Evolutionary conservation across 1,284 basidiomycete species (phyloP).

Genomic region (Tausonia pullulans): DNA sequence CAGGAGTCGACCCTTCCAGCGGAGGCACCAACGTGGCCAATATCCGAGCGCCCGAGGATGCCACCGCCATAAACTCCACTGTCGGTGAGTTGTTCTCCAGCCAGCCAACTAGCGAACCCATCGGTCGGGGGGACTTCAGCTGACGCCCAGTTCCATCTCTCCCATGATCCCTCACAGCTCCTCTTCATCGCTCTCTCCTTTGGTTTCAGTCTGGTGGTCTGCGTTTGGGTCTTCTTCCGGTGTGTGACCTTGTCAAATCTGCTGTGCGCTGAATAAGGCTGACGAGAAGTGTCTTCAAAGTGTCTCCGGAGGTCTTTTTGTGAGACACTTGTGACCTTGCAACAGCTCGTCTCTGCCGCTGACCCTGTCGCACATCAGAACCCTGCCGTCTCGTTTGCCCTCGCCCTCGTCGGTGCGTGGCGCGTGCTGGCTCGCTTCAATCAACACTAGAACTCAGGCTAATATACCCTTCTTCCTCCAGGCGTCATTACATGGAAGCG

Average conservation of each 20-base stretch:
- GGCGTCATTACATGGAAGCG: slow-evolving; percentile 32
- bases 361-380: slow-evolving; percentile 26
- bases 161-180: slow-evolving; percentile 23
- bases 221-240: slow-evolving; percentile 39
- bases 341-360: neutral
- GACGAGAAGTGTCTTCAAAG: too few species aligned
- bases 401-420: slow-evolving; percentile 35
- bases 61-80: too few species aligned
- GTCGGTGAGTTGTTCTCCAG: too few species aligned
- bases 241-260: neutral
- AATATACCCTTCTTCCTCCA: slow-evolving; percentile 34
- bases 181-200: slow-evolving; percentile 39
- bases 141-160: too few species aligned
- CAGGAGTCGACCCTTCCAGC: too few species aligned
- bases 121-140: too few species aligned
- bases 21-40: too few species aligned
- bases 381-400: slow-evolving; percentile 38
- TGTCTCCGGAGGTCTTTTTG: slow-evolving; percentile 29
- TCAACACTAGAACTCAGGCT: slow-evolving; percentile 16
- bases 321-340: too few species aligned
- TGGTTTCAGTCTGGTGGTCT: slow-evolving; percentile 36
- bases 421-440: slow-evolving; percentile 28
- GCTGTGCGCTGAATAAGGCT: neutral
- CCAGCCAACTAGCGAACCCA: too few species aligned
- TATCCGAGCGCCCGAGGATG: too few species aligned